Conservation (phyloP, 805 yeast species). For the Wickerhamiella qilinensis region DNA sequence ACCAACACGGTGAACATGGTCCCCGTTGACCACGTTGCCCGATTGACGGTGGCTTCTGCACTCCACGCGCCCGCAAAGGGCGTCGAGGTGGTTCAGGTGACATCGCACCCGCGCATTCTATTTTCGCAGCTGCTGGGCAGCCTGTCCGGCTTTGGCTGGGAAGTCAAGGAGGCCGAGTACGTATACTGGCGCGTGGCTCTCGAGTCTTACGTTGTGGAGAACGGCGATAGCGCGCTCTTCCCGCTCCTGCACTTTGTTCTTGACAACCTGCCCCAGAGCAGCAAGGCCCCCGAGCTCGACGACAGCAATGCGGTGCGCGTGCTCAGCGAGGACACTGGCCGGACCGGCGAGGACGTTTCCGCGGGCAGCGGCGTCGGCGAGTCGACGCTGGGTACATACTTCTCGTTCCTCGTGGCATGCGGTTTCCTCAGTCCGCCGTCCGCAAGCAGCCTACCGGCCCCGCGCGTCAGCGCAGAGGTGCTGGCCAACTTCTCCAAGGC, state of each 20-base stretch:
- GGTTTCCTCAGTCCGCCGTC: constrained; percentile 63
- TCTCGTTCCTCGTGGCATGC: constrained; percentile 61
- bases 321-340: constrained; percentile 40
- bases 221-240: constrained; percentile 72
- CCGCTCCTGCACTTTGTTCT: constrained; percentile 90
- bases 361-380: constrained; percentile 61
- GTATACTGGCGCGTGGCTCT: constrained; percentile 62
- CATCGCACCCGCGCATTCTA: constrained; percentile 84
- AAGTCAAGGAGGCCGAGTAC: constrained; percentile 46
- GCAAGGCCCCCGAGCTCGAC: constrained; percentile 91
- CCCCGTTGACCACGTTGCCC: constrained; percentile 96
- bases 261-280: constrained; percentile 77
- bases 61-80: constrained; percentile 48
- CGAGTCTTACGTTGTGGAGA: constrained; percentile 61
- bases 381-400: constrained; percentile 54
- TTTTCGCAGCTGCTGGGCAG: constrained; percentile 61
- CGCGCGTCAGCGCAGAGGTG: constrained; percentile 31
- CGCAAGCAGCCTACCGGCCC: constrained; percentile 22
- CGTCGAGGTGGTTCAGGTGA: constrained; percentile 79
- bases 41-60: constrained; percentile 71
- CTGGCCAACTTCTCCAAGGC: constrained; percentile 20
- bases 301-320: constrained; percentile 68
- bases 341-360: constrained; percentile 53
- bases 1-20: constrained; percentile 84
- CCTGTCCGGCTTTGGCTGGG: constrained; percentile 57